Evolutionary conservation across 305 asterid species (phyloP).

Genomic region (Solanum chacoense): DNA sequence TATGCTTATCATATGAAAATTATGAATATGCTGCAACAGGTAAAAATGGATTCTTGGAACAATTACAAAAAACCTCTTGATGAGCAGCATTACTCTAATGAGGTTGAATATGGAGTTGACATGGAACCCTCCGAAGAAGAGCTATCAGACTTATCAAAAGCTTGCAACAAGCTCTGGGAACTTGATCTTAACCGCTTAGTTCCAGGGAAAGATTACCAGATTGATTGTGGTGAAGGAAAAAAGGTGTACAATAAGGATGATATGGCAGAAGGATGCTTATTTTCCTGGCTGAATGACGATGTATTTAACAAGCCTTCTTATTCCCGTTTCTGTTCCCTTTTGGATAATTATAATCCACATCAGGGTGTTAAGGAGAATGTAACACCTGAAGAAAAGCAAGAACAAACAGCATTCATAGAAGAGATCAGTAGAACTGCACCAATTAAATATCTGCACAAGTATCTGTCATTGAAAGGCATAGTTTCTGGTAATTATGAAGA

Average conservation of each 20-base stretch:
- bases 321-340: conserved; percentile 79
- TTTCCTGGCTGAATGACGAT: conserved; percentile 67
- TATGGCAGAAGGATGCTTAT: conserved; percentile 64
- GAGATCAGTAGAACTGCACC: conserved; percentile 93
- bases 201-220: conserved; percentile 72
- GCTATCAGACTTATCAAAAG: conserved; percentile 52
- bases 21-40: conserved; percentile 23
- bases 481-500: conserved; percentile 38
- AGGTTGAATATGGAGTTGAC: conserved; percentile 24
- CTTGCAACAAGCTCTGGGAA: conserved; percentile 75
- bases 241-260: conserved; percentile 68
- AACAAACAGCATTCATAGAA: conserved; percentile 74
- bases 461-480: conserved; percentile 50
- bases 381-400: conserved; percentile 74
- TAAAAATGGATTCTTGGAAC: conserved; percentile 48
- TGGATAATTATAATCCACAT: conserved; percentile 84
- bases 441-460: conserved; percentile 65
- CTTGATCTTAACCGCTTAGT: conserved; percentile 65
- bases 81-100: conserved; percentile 66
- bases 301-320: conserved; percentile 49
- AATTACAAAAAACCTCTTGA: conserved; percentile 47
- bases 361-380: conserved; percentile 72
- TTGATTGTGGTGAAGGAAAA: conserved; percentile 85
- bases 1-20: not conserved
- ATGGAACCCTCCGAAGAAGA: conserved; percentile 58